Conservation (phyloP, 306 rosid species). For the Fragaria nilgerrensis region DNA sequence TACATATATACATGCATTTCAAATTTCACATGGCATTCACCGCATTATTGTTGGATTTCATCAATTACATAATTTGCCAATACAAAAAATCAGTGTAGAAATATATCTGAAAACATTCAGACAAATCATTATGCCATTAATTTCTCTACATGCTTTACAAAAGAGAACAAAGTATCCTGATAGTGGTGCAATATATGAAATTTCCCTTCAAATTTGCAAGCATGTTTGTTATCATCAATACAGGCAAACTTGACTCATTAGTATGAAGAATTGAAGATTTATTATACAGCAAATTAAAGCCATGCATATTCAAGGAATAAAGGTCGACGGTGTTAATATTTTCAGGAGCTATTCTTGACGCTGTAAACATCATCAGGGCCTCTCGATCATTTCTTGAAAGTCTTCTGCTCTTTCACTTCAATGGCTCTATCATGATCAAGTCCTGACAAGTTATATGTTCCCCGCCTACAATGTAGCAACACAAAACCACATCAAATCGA, state of each 20-base stretch:
- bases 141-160: too few species aligned
- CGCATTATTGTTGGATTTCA: too few species aligned
- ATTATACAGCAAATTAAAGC: background rate
- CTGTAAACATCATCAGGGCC: background rate
- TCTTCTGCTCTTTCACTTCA: conserved; percentile 2
- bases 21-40: too few species aligned
- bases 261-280: background rate
- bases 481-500: background rate
- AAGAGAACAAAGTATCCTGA: too few species aligned
- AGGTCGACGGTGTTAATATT: background rate
- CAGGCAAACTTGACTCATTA: background rate
- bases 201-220: background rate
- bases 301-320: background rate
- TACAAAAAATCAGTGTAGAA: too few species aligned
- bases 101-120: too few species aligned
- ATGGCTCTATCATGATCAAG: background rate
- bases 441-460: background rate
- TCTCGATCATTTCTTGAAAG: background rate
- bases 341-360: too few species aligned
- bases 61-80: too few species aligned
- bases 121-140: too few species aligned
- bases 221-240: background rate
- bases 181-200: too few species aligned
- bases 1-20: too few species aligned
- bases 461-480: background rate